A percentile compares a stretch with the other conserved stretches of the same genome.
phyloP scores from a whole-genome alignment of 805 yeast species.

The Candida dajiaensis region DNA sequence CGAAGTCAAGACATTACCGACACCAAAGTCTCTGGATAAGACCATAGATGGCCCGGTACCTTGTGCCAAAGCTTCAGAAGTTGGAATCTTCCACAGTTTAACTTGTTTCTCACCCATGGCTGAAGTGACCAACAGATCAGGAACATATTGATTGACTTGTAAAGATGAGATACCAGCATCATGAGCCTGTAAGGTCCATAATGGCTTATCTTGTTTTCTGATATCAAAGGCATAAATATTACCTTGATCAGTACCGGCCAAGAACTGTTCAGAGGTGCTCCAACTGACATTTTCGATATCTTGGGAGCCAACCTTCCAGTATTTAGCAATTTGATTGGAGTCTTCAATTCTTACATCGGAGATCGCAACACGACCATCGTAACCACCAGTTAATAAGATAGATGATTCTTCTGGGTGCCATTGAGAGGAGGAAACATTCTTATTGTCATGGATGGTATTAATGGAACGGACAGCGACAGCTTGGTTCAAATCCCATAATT shows the following conservation, averaged over 20 bases:
- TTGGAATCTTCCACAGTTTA: slow-evolving; percentile 80
- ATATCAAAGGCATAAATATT: slow-evolving; percentile 85
- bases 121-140: slow-evolving; percentile 75
- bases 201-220: slow-evolving; percentile 56
- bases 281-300: slow-evolving; percentile 83
- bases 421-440: slow-evolving; percentile 76
- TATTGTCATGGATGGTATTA: slow-evolving; percentile 63
- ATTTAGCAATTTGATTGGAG: slow-evolving; percentile 51
- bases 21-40: slow-evolving; percentile 84
- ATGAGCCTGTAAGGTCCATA: slow-evolving; percentile 97
- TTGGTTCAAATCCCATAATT: slow-evolving; percentile 85
- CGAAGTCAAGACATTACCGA: slow-evolving; percentile 83
- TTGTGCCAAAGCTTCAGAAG: slow-evolving; percentile 20
- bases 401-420: slow-evolving; percentile 76
- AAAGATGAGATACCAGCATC: slow-evolving; percentile 88
- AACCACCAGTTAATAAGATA: slow-evolving; percentile 83
- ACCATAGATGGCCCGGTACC: slow-evolving; percentile 71
- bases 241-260: slow-evolving; percentile 91
- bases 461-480: slow-evolving; percentile 77
- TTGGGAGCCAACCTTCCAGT: slow-evolving; percentile 63
- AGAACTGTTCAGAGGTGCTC: slow-evolving; percentile 54
- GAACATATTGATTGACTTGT: slow-evolving; percentile 58
- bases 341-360: slow-evolving; percentile 78
- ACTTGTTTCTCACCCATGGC: slow-evolving; percentile 87
- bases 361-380: slow-evolving; percentile 78